Evolutionary conservation across 2,329 filamentous ascomycete genomes (phyloP).

Genomic region (Calonectria hongkongensis): DNA sequence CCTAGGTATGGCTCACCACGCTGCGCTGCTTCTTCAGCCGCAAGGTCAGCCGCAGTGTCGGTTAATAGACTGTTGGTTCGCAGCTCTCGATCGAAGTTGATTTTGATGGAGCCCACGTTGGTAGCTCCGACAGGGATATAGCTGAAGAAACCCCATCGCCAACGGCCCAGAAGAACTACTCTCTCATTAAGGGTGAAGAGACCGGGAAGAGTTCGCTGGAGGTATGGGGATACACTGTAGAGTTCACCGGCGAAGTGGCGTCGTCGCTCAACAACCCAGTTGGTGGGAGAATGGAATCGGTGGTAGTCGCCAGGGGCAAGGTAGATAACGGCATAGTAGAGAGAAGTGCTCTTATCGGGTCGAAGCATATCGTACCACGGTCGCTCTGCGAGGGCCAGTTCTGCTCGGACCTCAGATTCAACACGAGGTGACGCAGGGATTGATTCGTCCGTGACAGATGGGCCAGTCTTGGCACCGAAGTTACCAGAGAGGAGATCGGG

Average conservation of each 20-base stretch:
- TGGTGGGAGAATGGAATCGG: slow-evolving; percentile 95
- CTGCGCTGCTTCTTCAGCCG: slow-evolving; percentile 85
- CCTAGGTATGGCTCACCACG: slow-evolving; percentile 91
- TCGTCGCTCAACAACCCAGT: slow-evolving; percentile 95
- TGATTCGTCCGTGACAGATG: slow-evolving; percentile 83
- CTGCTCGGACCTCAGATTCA: slow-evolving; percentile 88
- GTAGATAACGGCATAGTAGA: slow-evolving; percentile 97
- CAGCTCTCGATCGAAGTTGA: slow-evolving; percentile 97
- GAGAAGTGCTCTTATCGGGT: slow-evolving; percentile 77
- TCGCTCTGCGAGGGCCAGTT: slow-evolving; percentile 83
- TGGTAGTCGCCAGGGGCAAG: slow-evolving; percentile 98
- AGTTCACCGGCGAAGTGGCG: slow-evolving; percentile 99
- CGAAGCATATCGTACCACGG: slow-evolving; percentile 83
- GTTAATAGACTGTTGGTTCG: slow-evolving; percentile 94
- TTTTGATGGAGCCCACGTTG: slow-evolving; percentile 95
- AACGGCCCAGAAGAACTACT: slow-evolving; percentile 92
- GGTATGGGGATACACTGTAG: slow-evolving; percentile 94
- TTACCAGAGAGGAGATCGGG: slow-evolving; percentile 90
- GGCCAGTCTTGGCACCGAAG: slow-evolving; percentile 63
- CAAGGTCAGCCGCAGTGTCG: slow-evolving; percentile 91
- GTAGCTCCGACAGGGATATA: slow-evolving; percentile 97
- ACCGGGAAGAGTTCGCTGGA: slow-evolving; percentile 93
- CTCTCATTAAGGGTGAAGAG: slow-evolving; percentile 98
- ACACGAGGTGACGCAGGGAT: slow-evolving; percentile 78
- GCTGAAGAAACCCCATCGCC: slow-evolving; percentile 98